phyloP scores from a whole-genome alignment of 164 flowering plant species.

The Macadamia tetraphylla region DNA sequence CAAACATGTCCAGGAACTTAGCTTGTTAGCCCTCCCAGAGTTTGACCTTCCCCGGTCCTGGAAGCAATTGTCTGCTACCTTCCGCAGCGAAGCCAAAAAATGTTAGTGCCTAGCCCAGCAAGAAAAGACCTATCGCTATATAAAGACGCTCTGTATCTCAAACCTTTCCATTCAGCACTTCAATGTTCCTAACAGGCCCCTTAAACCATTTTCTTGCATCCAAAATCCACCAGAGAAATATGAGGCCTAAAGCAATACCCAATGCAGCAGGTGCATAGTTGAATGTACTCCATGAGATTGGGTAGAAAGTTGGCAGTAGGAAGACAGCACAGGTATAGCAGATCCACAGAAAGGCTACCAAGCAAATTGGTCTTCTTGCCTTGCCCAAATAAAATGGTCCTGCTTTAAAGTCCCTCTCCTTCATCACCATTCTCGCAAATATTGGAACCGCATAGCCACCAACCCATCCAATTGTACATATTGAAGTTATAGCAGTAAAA shows the following conservation, averaged over 20 bases:
- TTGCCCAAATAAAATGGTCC: constrained; percentile 64
- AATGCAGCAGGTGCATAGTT: constrained; percentile 65
- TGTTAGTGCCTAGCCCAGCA: no score
- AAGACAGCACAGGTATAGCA: constrained; percentile 27
- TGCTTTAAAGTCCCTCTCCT: constrained; percentile 22
- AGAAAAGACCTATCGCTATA: no score
- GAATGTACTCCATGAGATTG: constrained; percentile 51
- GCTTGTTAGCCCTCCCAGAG: no score
- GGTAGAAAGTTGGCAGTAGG: constrained; percentile 59
- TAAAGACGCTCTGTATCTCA: no score
- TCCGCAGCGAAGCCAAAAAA: no score
- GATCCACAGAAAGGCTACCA: constrained; percentile 55
- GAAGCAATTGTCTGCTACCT: no score
- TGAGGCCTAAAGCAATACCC: constrained; percentile 35
- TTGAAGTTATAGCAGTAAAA: constrained; percentile 62
- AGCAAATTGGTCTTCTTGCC: constrained; percentile 60
- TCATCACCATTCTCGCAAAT: constrained; percentile 49
- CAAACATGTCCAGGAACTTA: no score
- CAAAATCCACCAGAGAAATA: constrained; percentile 66
- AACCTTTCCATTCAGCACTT: constrained; percentile 27
- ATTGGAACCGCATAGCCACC: constrained; percentile 25
- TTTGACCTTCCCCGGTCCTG: no score
- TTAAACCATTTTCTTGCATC: constrained; percentile 25
- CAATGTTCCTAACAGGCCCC: constrained; percentile 70
- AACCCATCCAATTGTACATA: constrained; percentile 75